Evolutionary conservation across 1,284 basidiomycete species (phyloP).

Genomic region (Ustilago xerochloae): DNA sequence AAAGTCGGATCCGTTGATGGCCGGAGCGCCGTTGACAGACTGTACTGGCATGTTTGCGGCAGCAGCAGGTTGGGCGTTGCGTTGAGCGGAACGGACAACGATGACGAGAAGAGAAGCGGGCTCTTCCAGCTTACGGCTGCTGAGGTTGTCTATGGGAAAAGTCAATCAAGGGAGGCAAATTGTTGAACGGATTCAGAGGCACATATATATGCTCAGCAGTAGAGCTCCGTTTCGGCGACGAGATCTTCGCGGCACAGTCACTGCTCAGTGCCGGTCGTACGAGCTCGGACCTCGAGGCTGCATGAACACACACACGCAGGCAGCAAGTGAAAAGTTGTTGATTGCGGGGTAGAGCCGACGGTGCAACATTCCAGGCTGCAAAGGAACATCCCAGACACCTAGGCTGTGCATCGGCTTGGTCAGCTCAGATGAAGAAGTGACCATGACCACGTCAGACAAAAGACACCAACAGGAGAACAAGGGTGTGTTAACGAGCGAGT

Average conservation of each 20-base stretch:
- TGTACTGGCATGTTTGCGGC: conserved; percentile 20
- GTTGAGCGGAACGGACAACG: background rate
- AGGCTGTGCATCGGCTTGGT: background rate
- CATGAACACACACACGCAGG: background rate
- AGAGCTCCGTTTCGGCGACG: too few species aligned
- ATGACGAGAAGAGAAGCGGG: background rate
- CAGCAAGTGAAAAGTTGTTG: background rate
- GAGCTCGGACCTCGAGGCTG: background rate
- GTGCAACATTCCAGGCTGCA: background rate
- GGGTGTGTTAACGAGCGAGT: too few species aligned
- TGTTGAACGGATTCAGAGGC: background rate
- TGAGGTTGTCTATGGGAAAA: background rate
- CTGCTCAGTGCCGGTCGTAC: background rate
- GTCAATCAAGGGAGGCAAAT: background rate
- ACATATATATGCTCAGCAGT: background rate
- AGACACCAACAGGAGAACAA: background rate
- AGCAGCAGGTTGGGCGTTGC: background rate
- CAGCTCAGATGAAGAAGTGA: background rate
- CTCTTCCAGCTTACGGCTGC: background rate
- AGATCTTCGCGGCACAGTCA: background rate
- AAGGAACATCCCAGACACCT: background rate
- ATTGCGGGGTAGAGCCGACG: conserved; percentile 1
- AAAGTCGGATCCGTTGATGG: conserved; percentile 8
- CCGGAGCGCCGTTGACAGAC: background rate
- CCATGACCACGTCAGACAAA: background rate